Percentiles rank a stretch among this genome's conserved stretches.
Conservation (phyloP, 148 eudicot genomes). For the Rhododendron griersonianum region DNA sequence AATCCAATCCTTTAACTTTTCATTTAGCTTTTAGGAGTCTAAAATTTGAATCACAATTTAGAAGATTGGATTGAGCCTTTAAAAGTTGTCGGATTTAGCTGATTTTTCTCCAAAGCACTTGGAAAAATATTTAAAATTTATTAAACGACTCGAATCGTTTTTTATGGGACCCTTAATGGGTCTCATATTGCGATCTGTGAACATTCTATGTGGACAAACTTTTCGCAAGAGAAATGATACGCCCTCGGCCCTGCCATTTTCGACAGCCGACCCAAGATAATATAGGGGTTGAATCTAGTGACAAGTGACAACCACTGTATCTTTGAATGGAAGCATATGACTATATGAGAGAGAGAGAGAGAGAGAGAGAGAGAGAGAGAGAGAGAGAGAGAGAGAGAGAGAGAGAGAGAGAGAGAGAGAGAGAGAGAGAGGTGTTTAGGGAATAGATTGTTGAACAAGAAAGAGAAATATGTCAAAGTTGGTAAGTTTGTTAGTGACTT, state of each 20-base stretch:
- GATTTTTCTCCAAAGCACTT: no score
- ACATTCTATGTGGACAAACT: no score
- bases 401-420: not conserved
- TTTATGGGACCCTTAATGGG: no score
- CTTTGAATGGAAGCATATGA: not conserved
- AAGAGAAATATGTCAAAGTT: not conserved
- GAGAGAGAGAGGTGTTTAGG: not conserved
- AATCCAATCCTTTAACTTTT: no score
- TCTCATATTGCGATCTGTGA: no score
- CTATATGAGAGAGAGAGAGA: not conserved
- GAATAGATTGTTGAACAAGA: constrained; percentile 3
- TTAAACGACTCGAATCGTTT: no score
- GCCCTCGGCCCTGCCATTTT: not conserved
- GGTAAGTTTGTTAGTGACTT: not conserved
- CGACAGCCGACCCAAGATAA: not conserved
- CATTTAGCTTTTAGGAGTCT: no score
- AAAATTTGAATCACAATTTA: no score
- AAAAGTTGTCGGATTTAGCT: no score
- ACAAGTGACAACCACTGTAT: not conserved
- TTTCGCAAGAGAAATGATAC: not conserved
- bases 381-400: not conserved
- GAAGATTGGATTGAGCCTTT: no score
- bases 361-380: not conserved
- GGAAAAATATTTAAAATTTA: no score
- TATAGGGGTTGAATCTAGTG: no score